A percentile compares a stretch with the other conserved stretches of the same genome.
phyloP scores from a whole-genome alignment of 202 grass and related monocot species.

The Eragrostis tef region DNA sequence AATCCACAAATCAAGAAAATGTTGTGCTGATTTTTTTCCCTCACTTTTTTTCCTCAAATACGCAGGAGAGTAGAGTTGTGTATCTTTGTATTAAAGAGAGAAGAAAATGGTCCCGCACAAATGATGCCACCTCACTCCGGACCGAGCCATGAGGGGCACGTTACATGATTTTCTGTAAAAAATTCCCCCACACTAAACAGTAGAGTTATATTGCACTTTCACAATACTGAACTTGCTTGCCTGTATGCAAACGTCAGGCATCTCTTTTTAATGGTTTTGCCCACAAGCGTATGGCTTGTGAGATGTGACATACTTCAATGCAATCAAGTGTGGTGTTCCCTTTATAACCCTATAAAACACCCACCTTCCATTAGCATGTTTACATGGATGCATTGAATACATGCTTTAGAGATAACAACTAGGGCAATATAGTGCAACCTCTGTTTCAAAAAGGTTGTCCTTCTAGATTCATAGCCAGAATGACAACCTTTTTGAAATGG shows the following conservation, averaged over 20 bases:
- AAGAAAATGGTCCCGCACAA: too few species aligned
- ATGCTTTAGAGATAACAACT: background rate
- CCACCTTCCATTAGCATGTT: background rate
- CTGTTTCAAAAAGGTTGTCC: too few species aligned
- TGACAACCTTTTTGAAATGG: too few species aligned
- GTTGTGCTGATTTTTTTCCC: background rate
- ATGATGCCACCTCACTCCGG: too few species aligned
- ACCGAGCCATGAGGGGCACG: too few species aligned
- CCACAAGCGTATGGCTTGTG: background rate
- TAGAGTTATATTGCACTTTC: background rate
- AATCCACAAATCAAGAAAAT: conserved; percentile 29
- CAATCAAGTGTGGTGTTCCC: background rate
- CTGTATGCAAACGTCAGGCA: background rate
- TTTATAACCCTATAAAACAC: background rate
- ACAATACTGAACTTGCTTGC: conserved; percentile 21
- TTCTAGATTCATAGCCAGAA: too few species aligned
- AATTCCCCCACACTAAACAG: background rate
- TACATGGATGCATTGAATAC: background rate
- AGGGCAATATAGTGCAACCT: background rate
- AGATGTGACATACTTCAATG: background rate
- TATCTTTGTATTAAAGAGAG: too few species aligned
- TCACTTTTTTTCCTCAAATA: too few species aligned
- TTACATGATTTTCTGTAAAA: too few species aligned
- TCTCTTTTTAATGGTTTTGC: background rate
- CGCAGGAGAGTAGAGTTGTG: too few species aligned